phyloP scores from a whole-genome alignment of 441 rosid genomes.

The Mallotus japonicus region DNA sequence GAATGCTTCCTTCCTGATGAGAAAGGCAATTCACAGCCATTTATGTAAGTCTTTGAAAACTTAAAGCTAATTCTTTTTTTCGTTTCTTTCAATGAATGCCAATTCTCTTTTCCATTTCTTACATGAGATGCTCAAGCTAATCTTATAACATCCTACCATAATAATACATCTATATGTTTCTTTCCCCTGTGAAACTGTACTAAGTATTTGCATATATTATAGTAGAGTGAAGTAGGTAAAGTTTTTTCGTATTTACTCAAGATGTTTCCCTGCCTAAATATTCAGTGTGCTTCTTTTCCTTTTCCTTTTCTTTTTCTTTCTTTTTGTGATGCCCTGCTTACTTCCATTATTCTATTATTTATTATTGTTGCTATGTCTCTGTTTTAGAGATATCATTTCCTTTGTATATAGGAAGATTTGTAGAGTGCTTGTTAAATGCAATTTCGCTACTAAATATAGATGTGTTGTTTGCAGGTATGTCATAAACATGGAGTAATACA shows the following conservation, averaged over 20 bases:
- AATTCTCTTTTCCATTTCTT: background rate
- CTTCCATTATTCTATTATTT: too few species aligned
- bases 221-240: background rate
- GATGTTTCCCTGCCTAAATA: background rate
- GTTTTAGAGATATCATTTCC: too few species aligned
- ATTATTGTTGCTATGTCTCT: too few species aligned
- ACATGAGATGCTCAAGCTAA: background rate
- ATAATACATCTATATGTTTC: background rate
- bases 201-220: background rate
- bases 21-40: slow-evolving; percentile 40
- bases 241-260: background rate
- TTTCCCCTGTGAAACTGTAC: background rate
- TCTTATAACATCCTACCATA: background rate
- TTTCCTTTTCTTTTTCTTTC: too few species aligned
- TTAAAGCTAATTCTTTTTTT: background rate
- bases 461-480: too few species aligned
- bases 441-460: too few species aligned
- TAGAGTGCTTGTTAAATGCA: too few species aligned
- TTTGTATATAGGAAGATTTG: too few species aligned
- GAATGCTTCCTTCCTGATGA: slow-evolving; percentile 2
- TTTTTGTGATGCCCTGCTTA: too few species aligned
- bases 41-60: slow-evolving; percentile 41
- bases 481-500: too few species aligned
- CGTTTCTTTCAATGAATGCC: too few species aligned
- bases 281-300: too few species aligned